Percentiles rank a stretch among this genome's conserved stretches.
phyloP scores from a whole-genome alignment of 2,329 filamentous ascomycete genomes.

The Amesomyces nigricolor region DNA sequence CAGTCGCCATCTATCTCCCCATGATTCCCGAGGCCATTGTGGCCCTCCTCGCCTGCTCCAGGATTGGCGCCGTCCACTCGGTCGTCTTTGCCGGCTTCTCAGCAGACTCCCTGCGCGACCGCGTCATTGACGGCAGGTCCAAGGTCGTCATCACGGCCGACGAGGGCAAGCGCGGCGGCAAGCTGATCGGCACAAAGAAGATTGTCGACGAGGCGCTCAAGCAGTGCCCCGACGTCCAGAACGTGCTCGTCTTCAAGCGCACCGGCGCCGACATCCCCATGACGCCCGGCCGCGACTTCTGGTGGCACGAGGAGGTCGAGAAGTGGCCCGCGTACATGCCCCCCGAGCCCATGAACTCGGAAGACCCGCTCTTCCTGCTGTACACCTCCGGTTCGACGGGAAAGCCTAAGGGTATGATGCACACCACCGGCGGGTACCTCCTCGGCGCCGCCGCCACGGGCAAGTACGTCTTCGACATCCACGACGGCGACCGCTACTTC shows the following conservation, averaged over 20 bases:
- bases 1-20: slow-evolving; percentile 92
- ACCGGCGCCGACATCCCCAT: slow-evolving; percentile 89
- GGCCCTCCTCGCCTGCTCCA: slow-evolving; percentile 81
- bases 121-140: slow-evolving; percentile 83
- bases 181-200: slow-evolving; percentile 96
- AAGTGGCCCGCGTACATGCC: slow-evolving; percentile 93
- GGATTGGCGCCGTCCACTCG: slow-evolving; percentile 94
- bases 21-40: slow-evolving; percentile 97
- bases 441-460: slow-evolving; percentile 87
- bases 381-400: slow-evolving; percentile 98
- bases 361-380: slow-evolving; percentile 94
- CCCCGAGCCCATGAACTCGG: slow-evolving; percentile 82
- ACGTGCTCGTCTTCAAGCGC: slow-evolving; percentile 89
- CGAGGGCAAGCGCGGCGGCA: slow-evolving; percentile 96
- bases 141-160: slow-evolving; percentile 96
- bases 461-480: slow-evolving; percentile 98
- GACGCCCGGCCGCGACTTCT: slow-evolving; percentile 82
- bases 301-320: slow-evolving; percentile 98
- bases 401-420: slow-evolving; percentile 98
- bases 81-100: slow-evolving; percentile 98
- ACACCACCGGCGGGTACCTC: slow-evolving; percentile 94
- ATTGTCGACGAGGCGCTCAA: slow-evolving; percentile 97
- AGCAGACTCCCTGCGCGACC: slow-evolving; percentile 89
- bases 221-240: slow-evolving; percentile 83
- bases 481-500: slow-evolving; percentile 90